A percentile compares a stretch with the other conserved stretches of the same genome.
phyloP scores from a whole-genome alignment of 495 filamentous ascomycete species.

The Penicillium cosmopolitanum region DNA sequence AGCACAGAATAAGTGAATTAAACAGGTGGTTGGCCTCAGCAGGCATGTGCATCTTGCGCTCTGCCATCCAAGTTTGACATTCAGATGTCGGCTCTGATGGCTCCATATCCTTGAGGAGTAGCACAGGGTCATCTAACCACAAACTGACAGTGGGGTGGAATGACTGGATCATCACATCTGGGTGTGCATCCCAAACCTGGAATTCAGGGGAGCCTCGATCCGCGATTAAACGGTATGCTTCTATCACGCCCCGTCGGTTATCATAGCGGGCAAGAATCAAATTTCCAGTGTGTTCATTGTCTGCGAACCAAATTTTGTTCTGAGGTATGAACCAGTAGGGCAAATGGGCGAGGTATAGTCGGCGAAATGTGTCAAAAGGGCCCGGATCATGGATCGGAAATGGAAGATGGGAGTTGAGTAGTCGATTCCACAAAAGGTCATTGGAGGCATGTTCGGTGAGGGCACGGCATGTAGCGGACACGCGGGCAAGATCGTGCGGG shows the following conservation, averaged over 20 bases:
- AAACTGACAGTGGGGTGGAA: conserved; percentile 71
- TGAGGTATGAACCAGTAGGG: conserved; percentile 83
- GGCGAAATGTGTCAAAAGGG: conserved; percentile 63
- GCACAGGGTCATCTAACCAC: conserved; percentile 70
- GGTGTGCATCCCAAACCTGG: conserved; percentile 64
- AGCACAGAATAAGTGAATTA: conserved; percentile 46
- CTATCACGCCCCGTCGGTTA: conserved; percentile 70
- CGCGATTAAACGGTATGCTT: conserved; percentile 77
- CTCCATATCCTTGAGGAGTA: conserved; percentile 57
- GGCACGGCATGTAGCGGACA: conserved; percentile 58
- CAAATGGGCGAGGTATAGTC: conserved; percentile 73
- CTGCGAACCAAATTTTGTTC: conserved; percentile 84
- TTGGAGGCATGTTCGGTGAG: conserved; percentile 54
- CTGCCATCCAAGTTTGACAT: conserved; percentile 28
- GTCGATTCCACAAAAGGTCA: conserved; percentile 65
- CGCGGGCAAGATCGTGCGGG: conserved; percentile 56
- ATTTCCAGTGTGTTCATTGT: conserved; percentile 68
- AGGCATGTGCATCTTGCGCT: conserved; percentile 59
- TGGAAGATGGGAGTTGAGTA: conserved; percentile 66
- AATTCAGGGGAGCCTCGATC: conserved; percentile 54
- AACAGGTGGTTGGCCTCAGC: conserved; percentile 48
- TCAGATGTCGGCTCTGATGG: conserved; percentile 25
- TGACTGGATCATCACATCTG: conserved; percentile 70
- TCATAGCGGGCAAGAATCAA: conserved; percentile 77
- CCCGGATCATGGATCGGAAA: conserved; percentile 47